phyloP scores from a whole-genome alignment of 2,329 filamentous ascomycete genomes.

The Cladorrhinum sp. region DNA sequence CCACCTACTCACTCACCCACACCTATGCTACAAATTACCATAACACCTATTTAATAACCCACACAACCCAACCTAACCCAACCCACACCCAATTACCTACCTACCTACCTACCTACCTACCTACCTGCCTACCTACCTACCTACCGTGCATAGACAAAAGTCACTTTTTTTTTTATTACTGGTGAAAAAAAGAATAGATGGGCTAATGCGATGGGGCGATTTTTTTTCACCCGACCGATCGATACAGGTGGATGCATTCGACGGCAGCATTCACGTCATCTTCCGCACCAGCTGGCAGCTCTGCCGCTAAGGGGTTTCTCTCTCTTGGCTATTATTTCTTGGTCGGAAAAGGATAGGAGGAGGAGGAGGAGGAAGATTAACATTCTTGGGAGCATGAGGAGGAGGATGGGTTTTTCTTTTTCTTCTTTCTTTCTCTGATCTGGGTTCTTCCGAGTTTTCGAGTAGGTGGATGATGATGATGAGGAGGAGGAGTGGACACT shows the following conservation, averaged over 20 bases:
- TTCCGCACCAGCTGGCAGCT: constrained; percentile 28
- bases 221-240: background rate
- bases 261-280: constrained; percentile 27
- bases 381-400: background rate
- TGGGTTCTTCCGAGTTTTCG: background rate
- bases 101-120: too few relatives aligned
- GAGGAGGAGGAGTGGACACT: background rate
- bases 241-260: constrained; percentile 30
- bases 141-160: constrained; percentile 3
- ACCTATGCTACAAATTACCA: background rate
- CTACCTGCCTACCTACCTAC: too few relatives aligned
- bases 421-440: background rate
- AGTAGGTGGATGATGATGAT: background rate
- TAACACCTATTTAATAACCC: background rate
- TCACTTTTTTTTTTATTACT: background rate
- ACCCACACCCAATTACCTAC: background rate
- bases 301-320: constrained; percentile 11
- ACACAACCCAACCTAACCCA: background rate
- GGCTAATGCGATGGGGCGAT: constrained; percentile 17
- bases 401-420: background rate
- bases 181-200: constrained; percentile 10
- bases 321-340: background rate
- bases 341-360: background rate
- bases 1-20: background rate
- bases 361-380: background rate